Evolutionary conservation across 1,139 yeast genomes (phyloP).

Genomic region (Candida anutae): DNA sequence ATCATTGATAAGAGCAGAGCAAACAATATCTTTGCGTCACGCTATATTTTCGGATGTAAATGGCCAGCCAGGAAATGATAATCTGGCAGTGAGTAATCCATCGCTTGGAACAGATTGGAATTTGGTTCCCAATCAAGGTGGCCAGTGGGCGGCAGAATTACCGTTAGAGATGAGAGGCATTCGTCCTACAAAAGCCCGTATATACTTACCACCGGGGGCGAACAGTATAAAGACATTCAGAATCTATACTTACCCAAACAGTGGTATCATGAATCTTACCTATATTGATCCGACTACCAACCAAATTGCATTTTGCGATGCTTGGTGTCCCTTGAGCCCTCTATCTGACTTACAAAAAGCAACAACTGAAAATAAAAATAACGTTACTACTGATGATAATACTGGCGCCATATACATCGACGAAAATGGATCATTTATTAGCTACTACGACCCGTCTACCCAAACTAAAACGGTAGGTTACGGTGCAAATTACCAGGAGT

Average conservation of each 20-base stretch:
- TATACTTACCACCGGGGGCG: slow-evolving; percentile 51
- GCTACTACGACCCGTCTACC: slow-evolving; percentile 32
- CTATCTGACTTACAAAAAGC: slow-evolving; percentile 20
- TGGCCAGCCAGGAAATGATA: slow-evolving; percentile 26
- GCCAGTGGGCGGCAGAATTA: slow-evolving; percentile 61
- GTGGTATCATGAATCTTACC: slow-evolving; percentile 87
- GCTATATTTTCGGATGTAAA: slow-evolving; percentile 55
- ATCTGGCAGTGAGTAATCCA: slow-evolving; percentile 55
- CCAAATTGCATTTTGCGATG: slow-evolving; percentile 59
- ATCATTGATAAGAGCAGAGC: slow-evolving; percentile 50
- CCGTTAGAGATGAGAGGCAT: slow-evolving; percentile 47
- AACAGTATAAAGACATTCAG: slow-evolving; percentile 62
- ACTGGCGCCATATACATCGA: slow-evolving; percentile 22
- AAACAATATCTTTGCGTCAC: slow-evolving; percentile 54
- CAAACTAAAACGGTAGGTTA: slow-evolving; percentile 41
- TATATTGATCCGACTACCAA: slow-evolving; percentile 71
- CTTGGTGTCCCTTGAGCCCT: slow-evolving; percentile 67
- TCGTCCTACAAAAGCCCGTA: slow-evolving; percentile 65
- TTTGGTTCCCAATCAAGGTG: slow-evolving; percentile 43
- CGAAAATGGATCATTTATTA: slow-evolving; percentile 29
- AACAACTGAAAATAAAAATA: slow-evolving; percentile 16
- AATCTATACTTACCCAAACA: slow-evolving; percentile 67
- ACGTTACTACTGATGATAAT: slow-evolving; percentile 13
- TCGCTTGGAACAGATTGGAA: slow-evolving; percentile 46
- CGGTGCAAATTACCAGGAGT: slow-evolving; percentile 60